phyloP scores from a whole-genome alignment of 495 filamentous ascomycete species.

The Bryoglossum gracile region DNA sequence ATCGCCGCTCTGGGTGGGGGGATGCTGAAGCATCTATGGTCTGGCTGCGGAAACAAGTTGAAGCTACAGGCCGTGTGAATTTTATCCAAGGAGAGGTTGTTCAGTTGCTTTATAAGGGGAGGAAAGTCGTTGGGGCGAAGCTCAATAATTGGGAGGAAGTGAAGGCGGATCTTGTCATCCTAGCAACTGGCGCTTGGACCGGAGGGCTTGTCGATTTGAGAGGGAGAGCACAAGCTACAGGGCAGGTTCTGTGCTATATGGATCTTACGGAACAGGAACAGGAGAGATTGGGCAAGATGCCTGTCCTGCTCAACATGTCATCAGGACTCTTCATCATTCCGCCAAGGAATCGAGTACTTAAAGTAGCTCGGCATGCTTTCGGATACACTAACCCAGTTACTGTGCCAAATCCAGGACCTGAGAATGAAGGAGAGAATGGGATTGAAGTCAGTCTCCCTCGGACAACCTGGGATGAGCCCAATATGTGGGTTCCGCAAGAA shows the following conservation, averaged over 20 bases:
- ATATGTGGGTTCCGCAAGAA: conserved; percentile 44
- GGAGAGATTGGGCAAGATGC: conserved; percentile 51
- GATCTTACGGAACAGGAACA: conserved; percentile 62
- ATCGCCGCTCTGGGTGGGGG: conserved; percentile 73
- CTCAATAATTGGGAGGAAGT: conserved; percentile 47
- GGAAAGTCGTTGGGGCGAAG: conserved; percentile 35
- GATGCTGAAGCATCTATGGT: conserved; percentile 69
- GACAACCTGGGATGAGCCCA: conserved; percentile 12
- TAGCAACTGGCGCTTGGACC: conserved; percentile 86
- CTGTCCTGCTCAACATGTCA: conserved; percentile 70
- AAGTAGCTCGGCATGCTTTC: conserved; percentile 74
- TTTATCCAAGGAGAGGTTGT: conserved; percentile 55
- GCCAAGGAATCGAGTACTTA: conserved; percentile 61
- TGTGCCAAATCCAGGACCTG: conserved; percentile 29
- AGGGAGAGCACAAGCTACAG: conserved; percentile 69
- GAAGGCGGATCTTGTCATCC: conserved; percentile 62
- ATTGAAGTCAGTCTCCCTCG: conserved; percentile 20
- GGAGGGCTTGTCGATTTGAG: conserved; percentile 65
- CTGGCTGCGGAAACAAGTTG: conserved; percentile 47
- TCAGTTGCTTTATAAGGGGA: conserved; percentile 24
- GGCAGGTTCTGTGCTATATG: conserved; percentile 75
- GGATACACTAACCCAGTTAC: conserved; percentile 69
- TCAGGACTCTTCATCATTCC: conserved; percentile 81
- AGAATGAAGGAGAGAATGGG: not conserved
- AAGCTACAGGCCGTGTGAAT: conserved; percentile 49